Base-by-base conservation (phyloP, 2,329 filamentous ascomycete species). In the Sporothrix globosa region DNA sequence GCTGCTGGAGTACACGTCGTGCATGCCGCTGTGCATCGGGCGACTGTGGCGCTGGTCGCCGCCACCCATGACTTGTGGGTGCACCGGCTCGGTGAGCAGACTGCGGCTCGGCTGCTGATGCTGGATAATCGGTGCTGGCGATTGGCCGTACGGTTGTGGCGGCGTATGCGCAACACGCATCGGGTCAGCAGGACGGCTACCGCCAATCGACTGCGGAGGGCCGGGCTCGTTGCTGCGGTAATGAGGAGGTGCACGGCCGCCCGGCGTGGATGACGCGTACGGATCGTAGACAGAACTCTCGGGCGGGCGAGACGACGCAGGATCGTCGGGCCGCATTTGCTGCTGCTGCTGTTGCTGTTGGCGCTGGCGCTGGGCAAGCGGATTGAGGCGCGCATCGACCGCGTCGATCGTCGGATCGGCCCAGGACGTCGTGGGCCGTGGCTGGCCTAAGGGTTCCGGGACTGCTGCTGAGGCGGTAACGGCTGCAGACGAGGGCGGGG, bases 21-120 rank as follows among this genome's bases (percentile, higher is more conserved):
- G 68, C 53, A 71, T 66, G 65, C 65, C 56, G 17, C 48, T 46
- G 63, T 58, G 50, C 39, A 30, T 76, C 41, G 4, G 78, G 77
- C 41, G 80, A 76, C 79, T 13, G 77, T 78, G 52, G 77, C 73
- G n/a, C 81, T 78, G 60, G 82, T 74, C 3, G 81, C 27, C 81
- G 78, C 39, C 52, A 1, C 65, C 69, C 72, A 73, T 72, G 5
- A 72, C 34, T 19, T 72, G 71, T 3, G 72, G 70, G n/a, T 73
- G 72, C 21, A 72, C 73, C 1, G 71, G 68, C 56, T 73, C 72
- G 4, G 71, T 72, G 60, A 74, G 44, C 21, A 74, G 67, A 41
- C 69, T 73, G 19, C 72, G 71, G 7, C 66, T 56, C 4, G 68
- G 70, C 66, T 70, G 70, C 13, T 70, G 71, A 24, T 73, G 72